A percentile compares a stretch with the other conserved stretches of the same genome.
Conservation (phyloP, 2,329 filamentous ascomycete genomes). For the Alternaria atra region DNA sequence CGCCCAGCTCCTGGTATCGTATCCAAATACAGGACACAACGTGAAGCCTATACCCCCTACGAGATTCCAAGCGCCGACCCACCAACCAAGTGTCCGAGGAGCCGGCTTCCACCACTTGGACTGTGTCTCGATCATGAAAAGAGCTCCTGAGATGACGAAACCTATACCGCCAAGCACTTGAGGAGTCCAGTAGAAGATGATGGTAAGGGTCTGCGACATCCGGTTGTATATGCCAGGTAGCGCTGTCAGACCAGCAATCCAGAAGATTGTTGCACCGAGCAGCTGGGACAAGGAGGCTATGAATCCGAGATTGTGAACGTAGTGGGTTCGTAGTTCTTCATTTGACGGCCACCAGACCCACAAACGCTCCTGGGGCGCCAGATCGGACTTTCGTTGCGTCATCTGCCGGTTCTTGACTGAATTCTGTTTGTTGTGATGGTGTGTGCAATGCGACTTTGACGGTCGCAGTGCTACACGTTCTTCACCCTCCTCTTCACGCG, state of each 20-base stretch:
- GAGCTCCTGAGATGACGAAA: constrained; percentile 65
- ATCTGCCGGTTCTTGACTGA: constrained; percentile 32
- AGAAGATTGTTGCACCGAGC: constrained; percentile 69
- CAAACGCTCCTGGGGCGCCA: constrained; percentile 9
- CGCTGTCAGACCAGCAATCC: constrained; percentile 69
- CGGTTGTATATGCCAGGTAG: constrained; percentile 65
- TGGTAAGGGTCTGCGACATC: constrained; percentile 58
- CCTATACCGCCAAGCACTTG: constrained; percentile 70
- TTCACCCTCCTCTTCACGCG: constrained; percentile 32
- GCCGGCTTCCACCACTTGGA: constrained; percentile 69
- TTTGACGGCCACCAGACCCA: constrained; percentile 70
- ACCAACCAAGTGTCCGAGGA: constrained; percentile 25
- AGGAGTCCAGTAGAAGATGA: constrained; percentile 69
- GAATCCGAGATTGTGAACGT: constrained; percentile 70
- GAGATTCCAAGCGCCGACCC: constrained; percentile 55
- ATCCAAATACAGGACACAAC: constrained; percentile 48
- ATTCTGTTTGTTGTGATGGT: constrained; percentile 51
- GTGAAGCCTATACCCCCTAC: constrained; percentile 71
- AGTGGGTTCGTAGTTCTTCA: constrained; percentile 67
- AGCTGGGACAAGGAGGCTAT: constrained; percentile 67
- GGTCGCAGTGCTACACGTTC: constrained; percentile 19
- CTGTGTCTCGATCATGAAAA: constrained; percentile 75
- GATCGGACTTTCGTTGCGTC: not conserved
- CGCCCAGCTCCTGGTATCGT: constrained; percentile 40
- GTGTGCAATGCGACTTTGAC: constrained; percentile 37